These are phyloP conservation scores for Clonostachys chloroleuca DNA, from an alignment of 2,329 filamentous ascomycete species.

Conservation along the genomic window DNA sequence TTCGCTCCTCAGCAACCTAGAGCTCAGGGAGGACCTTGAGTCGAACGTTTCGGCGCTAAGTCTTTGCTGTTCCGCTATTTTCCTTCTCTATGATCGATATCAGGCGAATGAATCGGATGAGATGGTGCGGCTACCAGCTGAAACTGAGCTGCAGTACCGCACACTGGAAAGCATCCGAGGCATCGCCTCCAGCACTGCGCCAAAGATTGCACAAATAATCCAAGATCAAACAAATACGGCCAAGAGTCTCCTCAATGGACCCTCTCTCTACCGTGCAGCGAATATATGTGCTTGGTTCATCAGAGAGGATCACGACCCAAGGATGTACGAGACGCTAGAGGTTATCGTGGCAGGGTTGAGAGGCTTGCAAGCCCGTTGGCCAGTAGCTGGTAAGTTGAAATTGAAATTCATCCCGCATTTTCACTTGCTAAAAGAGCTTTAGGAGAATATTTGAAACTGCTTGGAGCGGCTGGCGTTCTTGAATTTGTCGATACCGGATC, in stretches of 20 bases:
- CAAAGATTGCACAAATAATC: not conserved
- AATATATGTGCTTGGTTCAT: slow-evolving; percentile 12
- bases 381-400: too few relatives aligned
- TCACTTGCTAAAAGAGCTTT: too few relatives aligned
- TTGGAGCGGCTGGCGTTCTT: too few relatives aligned
- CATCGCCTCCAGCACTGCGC: not conserved
- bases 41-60: slow-evolving; percentile 1
- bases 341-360: too few relatives aligned
- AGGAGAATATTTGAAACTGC: too few relatives aligned
- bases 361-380: too few relatives aligned
- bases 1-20: slow-evolving; percentile 4
- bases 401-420: too few relatives aligned
- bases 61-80: slow-evolving; percentile 5
- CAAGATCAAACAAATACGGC: not conserved
- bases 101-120: slow-evolving; percentile 7
- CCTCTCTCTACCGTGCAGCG: slow-evolving; percentile 8
- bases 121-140: slow-evolving; percentile 3
- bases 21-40: not conserved
- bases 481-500: too few relatives aligned
- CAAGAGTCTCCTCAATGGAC: slow-evolving; percentile 4
- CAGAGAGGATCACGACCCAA: slow-evolving; percentile 7
- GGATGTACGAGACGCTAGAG: slow-evolving; percentile 4
- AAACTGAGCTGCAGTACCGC: slow-evolving; percentile 9
- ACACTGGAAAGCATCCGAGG: slow-evolving; percentile 3
- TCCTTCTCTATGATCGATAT: slow-evolving; percentile 10